Base-by-base conservation (phyloP, 2,329 filamentous ascomycete species). In the Truncatella angustata region DNA sequence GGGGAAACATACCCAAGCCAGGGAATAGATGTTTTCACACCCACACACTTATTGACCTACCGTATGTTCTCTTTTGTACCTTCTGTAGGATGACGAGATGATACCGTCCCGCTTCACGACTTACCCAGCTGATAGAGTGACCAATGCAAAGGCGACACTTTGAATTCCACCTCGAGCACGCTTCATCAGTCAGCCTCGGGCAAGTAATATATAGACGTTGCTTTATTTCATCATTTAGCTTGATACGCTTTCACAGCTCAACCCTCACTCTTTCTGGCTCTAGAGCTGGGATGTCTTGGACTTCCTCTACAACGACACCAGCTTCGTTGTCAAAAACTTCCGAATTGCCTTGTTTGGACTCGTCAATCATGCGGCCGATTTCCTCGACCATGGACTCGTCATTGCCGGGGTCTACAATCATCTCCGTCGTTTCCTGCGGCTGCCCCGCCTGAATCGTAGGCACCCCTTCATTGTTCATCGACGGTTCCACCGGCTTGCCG, bases 361-460 rank as follows among this genome's bases (percentile, higher is more conserved):
- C 55, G 28, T 78, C 75, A 43, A 85, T 73, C 40, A 83, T 76
- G 61, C 73, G 77, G 32, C 76, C 78, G 18, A 90, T 73, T 55
- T 81, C 67, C 32, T 82, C 79, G 6, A 78, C 63, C 59, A 82
- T 62, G 6, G 72, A 71, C 11, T 75, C 73, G 14, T 60, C 61
- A n/a, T 30, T 44, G 20, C 36, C 56, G 1, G 49, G 58, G 26
- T 59, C 57, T 12, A 49, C 53, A 12, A 47, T 58, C 21, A 67
- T 56, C 18, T 55, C 56, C 34, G 58, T 63, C 37, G 59, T 62
- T 11, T 63, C 67, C 18, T 60, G 60, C 68, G 43, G 47, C n/a
- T 51, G 75, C 1, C 20, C 72, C 56, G 72, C 82, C 69, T 68
- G 76, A 58, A 66, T 76, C 65, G 70, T 87, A 63, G 71, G 81